Evolutionary conservation across 1,284 basidiomycete genomes (phyloP).

Genomic region (Sanghuangporus weigelae): DNA sequence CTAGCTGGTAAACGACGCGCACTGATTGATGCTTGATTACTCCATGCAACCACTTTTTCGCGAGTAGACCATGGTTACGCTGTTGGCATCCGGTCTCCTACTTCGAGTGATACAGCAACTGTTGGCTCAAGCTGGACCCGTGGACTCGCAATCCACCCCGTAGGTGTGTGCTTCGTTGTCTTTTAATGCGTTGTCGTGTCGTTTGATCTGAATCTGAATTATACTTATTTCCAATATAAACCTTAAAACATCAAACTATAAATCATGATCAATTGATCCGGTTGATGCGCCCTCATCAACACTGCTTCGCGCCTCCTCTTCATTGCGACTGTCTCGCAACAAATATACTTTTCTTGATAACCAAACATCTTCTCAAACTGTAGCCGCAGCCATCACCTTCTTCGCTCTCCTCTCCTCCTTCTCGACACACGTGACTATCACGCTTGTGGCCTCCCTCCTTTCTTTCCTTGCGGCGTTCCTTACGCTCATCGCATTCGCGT

Average conservation of each 20-base stretch:
- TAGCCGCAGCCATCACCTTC: slow-evolving; percentile 59
- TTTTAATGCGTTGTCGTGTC: neutral
- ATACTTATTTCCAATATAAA: neutral
- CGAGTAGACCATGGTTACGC: slow-evolving; percentile 14
- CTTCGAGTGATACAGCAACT: slow-evolving; percentile 16
- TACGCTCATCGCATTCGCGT: slow-evolving; percentile 63
- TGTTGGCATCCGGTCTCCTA: slow-evolving; percentile 14
- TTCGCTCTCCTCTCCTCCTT: slow-evolving; percentile 59
- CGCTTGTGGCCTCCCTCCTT: slow-evolving; percentile 52
- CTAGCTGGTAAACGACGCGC: neutral
- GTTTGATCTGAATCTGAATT: slow-evolving; percentile 3
- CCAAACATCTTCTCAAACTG: neutral
- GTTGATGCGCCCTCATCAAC: neutral
- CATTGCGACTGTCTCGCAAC: neutral
- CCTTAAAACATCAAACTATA: neutral
- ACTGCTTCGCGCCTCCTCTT: neutral
- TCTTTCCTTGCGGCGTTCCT: slow-evolving; percentile 63
- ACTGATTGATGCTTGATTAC: neutral
- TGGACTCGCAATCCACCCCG: slow-evolving; percentile 67
- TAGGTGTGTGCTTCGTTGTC: slow-evolving; percentile 42
- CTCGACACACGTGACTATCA: slow-evolving; percentile 54
- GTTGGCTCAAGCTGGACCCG: slow-evolving; percentile 62
- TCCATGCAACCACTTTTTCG: neutral
- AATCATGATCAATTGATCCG: neutral
- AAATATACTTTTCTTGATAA: neutral